A percentile compares a stretch with the other conserved stretches of the same genome.
Conservation (phyloP, 2,329 filamentous ascomycete species). For the Sporothrix phasma region DNA sequence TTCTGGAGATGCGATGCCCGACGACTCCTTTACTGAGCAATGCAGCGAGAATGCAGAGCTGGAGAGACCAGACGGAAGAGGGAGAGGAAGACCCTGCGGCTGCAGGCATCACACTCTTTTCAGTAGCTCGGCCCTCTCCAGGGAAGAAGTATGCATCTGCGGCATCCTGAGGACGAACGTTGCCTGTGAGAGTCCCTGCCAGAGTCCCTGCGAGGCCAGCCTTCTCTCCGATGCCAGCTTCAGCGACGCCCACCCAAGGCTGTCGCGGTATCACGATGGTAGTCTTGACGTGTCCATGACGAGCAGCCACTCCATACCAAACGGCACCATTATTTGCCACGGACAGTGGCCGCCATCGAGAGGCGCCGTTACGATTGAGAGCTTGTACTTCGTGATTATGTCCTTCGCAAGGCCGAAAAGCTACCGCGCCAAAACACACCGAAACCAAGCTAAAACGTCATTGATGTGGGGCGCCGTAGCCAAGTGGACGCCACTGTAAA, state of each 20-base stretch:
- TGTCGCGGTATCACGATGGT: neutral
- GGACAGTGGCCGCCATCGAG: neutral
- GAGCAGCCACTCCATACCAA: neutral
- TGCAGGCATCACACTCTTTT: no score
- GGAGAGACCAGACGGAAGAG: neutral
- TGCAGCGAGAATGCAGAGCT: no score
- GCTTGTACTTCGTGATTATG: neutral
- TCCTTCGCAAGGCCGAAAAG: neutral
- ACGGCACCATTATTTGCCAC: neutral
- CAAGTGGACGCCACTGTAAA: neutral
- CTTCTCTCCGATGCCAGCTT: no score
- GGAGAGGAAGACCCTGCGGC: neutral
- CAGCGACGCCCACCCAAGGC: no score
- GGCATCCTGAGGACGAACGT: no score
- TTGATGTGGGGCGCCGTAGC: neutral
- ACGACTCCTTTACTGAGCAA: no score
- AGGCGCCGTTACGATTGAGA: no score
- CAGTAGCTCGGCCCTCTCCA: no score
- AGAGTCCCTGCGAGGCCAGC: no score
- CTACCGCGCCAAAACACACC: neutral
- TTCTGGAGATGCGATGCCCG: neutral
- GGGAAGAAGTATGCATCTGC: no score
- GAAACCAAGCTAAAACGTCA: constrained; percentile 6
- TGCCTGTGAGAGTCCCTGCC: no score
- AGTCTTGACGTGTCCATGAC: neutral